phyloP scores from a whole-genome alignment of 176 grass and related monocot species.

The Coix lacrymajobi region DNA sequence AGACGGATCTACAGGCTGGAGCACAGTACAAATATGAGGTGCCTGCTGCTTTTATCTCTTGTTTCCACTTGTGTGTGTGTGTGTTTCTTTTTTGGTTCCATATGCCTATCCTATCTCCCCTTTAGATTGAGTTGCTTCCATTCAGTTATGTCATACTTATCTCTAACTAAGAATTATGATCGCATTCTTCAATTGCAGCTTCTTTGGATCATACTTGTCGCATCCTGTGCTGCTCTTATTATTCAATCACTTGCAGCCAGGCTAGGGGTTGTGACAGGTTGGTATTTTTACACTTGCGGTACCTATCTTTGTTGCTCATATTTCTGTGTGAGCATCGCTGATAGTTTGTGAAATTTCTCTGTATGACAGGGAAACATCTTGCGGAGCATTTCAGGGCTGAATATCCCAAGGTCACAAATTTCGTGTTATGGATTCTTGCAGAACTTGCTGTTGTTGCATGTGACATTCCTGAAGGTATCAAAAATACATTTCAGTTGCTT shows the following conservation, averaged over 20 bases:
- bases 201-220: conserved; percentile 96
- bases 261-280: conserved; percentile 93
- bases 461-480: conserved; percentile 94
- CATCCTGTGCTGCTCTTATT: conserved; percentile 92
- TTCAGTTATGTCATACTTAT: conserved; percentile 1
- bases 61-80: not conserved
- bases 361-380: conserved; percentile 82
- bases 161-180: not conserved
- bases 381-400: conserved; percentile 94
- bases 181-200: conserved; percentile 47
- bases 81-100: not conserved
- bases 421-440: conserved; percentile 89
- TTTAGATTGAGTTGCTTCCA: not conserved
- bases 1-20: conserved; percentile 92
- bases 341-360: conserved; percentile 22
- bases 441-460: conserved; percentile 97
- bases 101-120: not conserved
- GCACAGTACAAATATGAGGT: conserved; percentile 97
- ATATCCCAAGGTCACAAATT: conserved; percentile 85
- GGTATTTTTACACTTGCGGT: conserved; percentile 1
- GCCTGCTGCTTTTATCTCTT: conserved; percentile 1
- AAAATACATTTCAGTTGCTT: conserved; percentile 1
- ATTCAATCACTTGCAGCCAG: conserved; percentile 96
- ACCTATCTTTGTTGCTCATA: conserved; percentile 15
- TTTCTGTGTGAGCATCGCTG: not conserved